Percentiles rank a stretch among this genome's conserved stretches.
Evolutionary conservation across 1,284 basidiomycete species (phyloP).

Genomic region (Moesziomyces sp.): DNA sequence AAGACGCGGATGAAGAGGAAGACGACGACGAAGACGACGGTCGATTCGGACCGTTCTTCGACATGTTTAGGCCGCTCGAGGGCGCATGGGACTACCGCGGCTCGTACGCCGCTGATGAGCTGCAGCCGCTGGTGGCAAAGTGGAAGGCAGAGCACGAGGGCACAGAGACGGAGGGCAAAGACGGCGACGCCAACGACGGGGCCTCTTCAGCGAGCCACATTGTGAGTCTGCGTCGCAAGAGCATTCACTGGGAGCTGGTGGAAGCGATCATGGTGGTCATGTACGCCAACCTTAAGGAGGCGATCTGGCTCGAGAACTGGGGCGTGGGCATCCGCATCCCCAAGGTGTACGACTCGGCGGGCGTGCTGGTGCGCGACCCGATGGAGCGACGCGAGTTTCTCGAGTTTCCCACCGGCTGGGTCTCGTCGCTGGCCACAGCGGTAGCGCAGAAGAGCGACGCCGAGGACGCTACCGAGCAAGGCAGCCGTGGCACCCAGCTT

Average conservation of each 20-base stretch:
- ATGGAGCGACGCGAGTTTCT: conserved; percentile 42
- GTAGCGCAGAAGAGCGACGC: background rate
- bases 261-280: conserved; percentile 58
- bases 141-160: background rate
- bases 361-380: conserved; percentile 21
- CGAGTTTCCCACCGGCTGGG: conserved; percentile 36
- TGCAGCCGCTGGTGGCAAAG: conserved; percentile 19
- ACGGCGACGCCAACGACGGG: background rate
- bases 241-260: conserved; percentile 50
- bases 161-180: background rate
- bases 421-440: conserved; percentile 23
- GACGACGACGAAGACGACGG: conserved; percentile 33
- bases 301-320: conserved; percentile 50
- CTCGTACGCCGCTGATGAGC: conserved; percentile 23
- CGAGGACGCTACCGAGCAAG: background rate
- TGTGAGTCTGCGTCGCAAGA: conserved; percentile 32
- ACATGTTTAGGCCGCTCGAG: conserved; percentile 21
- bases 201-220: background rate
- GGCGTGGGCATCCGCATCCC: conserved; percentile 50
- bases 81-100: conserved; percentile 23
- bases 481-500: background rate
- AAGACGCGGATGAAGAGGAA: conserved; percentile 27
- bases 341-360: conserved; percentile 26
- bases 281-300: conserved; percentile 52
- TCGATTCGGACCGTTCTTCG: conserved; percentile 16